These are phyloP conservation scores for Lichtheimia corymbifera DNA, from an alignment of 371 early-diverging fungal genomes.

Conservation along the genomic window DNA sequence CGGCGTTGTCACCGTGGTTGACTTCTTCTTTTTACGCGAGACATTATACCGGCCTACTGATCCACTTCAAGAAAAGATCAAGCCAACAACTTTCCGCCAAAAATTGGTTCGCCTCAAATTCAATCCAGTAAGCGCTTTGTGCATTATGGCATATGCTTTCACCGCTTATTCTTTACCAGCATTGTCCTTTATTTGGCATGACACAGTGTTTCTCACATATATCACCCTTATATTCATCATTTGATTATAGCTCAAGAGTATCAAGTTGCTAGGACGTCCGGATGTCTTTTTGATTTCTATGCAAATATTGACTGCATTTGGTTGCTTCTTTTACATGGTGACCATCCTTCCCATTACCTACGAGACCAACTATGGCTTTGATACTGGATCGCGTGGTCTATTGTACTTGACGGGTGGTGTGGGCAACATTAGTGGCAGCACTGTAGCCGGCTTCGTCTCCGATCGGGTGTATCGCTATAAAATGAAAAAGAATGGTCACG, in stretches of 20 bases:
- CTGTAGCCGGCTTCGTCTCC: conserved; percentile 38
- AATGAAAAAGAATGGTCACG: conserved; percentile 15
- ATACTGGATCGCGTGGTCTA: conserved; percentile 49
- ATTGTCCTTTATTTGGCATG: too few species aligned
- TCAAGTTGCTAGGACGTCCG: conserved; percentile 21
- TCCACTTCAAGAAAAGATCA: background rate
- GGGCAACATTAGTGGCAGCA: conserved; percentile 48
- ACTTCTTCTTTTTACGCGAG: conserved; percentile 53
- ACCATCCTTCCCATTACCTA: conserved; percentile 48
- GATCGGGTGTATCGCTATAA: conserved; percentile 27
- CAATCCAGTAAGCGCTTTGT: conserved; percentile 34
- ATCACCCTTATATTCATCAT: background rate
- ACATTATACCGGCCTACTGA: conserved; percentile 32
- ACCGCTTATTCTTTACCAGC: too few species aligned
- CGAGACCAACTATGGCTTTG: conserved; percentile 35
- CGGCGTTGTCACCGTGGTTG: conserved; percentile 38
- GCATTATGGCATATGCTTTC: background rate
- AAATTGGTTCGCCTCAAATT: conserved; percentile 24
- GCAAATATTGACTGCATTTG: conserved; percentile 39
- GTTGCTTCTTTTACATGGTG: conserved; percentile 51
- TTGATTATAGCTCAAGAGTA: conserved; percentile 28
- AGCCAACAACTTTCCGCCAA: background rate
- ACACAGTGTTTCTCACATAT: too few species aligned
- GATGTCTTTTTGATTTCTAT: conserved; percentile 26
- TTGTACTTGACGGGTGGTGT: conserved; percentile 53